Base-by-base conservation (phyloP, 768 basidiomycete genomes). In the Rickenella mellea region DNA sequence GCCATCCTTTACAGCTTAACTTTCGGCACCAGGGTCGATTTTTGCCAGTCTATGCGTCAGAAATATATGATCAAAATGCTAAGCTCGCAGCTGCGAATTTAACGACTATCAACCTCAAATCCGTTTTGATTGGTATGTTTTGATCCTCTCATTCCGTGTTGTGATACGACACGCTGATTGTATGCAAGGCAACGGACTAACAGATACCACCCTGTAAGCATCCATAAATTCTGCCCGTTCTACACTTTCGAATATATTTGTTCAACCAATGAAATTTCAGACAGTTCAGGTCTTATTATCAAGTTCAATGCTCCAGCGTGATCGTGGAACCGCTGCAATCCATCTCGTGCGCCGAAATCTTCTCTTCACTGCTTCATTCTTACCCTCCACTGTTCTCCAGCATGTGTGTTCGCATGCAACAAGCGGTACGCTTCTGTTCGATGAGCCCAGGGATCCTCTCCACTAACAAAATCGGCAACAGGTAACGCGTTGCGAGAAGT, bases 1-100 rank as follows among this genome's bases (percentile, higher is more conserved):
- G 20, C 25, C n/a, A 27, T 29, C n/a, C 21, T 25, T 1, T 31
- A 24, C 22, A 20, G 21, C 25, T 27, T 11, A 6, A n/a, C n/a
- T 43, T 27, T 38, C 21, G 40, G 14, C 12, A 17, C 6, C 40
- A 82, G 81, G 80, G 82, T 5, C 73, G 78, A 9, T 83, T 84
- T 51, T 63, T 85, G 1, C 83, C 80, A 1, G 62, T 83, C 1
- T 90, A 90, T 48, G 87, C 85, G 0, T 71, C 82, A 12, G 78
- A 80, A 25, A 76, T 90, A 9, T 73, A 79, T 38, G 87, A 90
- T 58, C 75, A 80, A 50, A 89, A 91, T 56, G 51, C 58, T 36
- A 55, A 65, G 22, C 65, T 82, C 8, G 57, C 65, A 29, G 57
- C 68, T n/a, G 71, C 55, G 12, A 80, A 69, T 46, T 71, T 59